Conservation (phyloP, 2,329 filamentous ascomycete species). For the Cercospora sp. region DNA sequence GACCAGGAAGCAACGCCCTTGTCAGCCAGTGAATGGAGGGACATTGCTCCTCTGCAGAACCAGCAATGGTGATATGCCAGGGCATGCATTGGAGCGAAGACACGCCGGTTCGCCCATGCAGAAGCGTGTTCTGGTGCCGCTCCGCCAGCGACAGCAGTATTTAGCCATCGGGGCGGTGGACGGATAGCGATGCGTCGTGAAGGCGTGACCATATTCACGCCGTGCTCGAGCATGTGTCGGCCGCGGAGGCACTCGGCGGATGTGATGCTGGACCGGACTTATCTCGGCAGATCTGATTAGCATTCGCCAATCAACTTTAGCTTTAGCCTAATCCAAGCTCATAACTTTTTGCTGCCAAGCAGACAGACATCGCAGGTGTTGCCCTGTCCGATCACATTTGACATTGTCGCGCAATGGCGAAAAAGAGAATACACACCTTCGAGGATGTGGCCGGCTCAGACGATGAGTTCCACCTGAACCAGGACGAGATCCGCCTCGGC, state of each 20-base stretch:
- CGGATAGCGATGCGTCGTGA: neutral
- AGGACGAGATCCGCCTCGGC: slow-evolving; percentile 82
- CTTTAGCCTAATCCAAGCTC: neutral
- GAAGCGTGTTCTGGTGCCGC: neutral
- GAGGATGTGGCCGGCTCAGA: slow-evolving; percentile 91
- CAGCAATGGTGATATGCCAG: neutral
- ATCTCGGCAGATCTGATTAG: neutral
- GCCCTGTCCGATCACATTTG: neutral
- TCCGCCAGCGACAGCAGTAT: neutral
- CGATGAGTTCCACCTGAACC: slow-evolving; percentile 86
- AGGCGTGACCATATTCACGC: neutral
- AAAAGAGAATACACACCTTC: slow-evolving; percentile 59
- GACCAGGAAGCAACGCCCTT: neutral
- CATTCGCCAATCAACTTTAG: neutral
- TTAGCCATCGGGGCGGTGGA: neutral
- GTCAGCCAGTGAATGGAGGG: neutral
- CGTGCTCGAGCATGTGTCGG: neutral
- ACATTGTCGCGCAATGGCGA: neutral
- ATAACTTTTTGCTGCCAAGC: slow-evolving; percentile 1
- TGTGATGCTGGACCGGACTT: neutral
- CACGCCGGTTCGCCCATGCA: neutral
- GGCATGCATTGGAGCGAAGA: neutral
- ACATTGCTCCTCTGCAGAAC: neutral
- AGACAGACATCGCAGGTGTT: neutral
- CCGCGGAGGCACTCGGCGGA: neutral